Percentiles rank a stretch among this genome's conserved stretches.
Conservation (phyloP, 2,329 filamentous ascomycete genomes). For the Aspergillus tanneri region DNA sequence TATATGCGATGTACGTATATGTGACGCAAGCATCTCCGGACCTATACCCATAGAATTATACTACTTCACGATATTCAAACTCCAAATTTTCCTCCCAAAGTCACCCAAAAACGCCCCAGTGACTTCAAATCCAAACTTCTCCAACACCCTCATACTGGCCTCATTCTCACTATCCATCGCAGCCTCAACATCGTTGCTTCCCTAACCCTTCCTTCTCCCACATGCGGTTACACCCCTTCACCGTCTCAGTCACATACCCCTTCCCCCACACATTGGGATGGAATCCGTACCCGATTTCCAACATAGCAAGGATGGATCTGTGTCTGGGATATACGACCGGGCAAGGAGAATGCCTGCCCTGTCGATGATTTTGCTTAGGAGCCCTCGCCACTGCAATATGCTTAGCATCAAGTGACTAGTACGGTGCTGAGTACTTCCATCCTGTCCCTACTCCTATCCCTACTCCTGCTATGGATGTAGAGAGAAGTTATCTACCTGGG, state of each 20-base stretch:
- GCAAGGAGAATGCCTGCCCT: constrained; percentile 3
- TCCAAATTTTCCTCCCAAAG: constrained; percentile 8
- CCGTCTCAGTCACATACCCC: constrained; percentile 59
- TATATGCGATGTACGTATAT: no score
- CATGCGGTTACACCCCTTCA: constrained; percentile 42
- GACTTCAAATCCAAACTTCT: constrained; percentile 37
- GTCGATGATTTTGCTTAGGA: constrained; percentile 9
- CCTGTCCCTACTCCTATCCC: no score
- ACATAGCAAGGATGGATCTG: background rate
- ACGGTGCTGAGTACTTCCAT: no score
- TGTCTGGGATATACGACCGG: background rate
- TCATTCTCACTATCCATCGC: constrained; percentile 52
- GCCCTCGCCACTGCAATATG: no score
- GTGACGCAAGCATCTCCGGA: constrained; percentile 4
- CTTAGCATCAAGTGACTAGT: no score
- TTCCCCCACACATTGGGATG: constrained; percentile 55
- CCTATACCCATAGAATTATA: constrained; percentile 1
- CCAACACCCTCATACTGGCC: constrained; percentile 57
- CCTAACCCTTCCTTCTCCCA: constrained; percentile 39
- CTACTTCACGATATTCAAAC: constrained; percentile 1
- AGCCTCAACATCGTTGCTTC: constrained; percentile 39
- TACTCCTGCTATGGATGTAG: no score
- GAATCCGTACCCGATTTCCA: constrained; percentile 59
- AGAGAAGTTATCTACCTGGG: no score
- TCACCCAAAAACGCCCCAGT: constrained; percentile 11